Conservation (phyloP, 768 basidiomycete genomes). For the Lyophyllum semitale region DNA sequence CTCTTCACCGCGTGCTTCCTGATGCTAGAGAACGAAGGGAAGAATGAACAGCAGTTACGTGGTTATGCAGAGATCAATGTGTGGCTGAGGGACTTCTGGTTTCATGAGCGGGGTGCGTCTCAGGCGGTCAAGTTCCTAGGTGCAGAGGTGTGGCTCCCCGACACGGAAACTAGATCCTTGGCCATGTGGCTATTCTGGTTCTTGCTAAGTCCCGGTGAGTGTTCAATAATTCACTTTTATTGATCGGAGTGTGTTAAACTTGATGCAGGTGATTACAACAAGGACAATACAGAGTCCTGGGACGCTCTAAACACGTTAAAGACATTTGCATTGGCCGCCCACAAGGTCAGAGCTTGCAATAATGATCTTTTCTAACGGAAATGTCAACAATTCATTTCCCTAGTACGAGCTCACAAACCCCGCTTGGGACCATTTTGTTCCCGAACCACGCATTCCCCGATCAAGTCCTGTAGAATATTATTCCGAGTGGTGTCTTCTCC, state of each 20-base stretch:
- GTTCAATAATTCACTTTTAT: background rate
- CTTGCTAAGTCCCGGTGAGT: conserved; percentile 60
- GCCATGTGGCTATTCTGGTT: conserved; percentile 86
- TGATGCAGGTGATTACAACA: conserved; percentile 47
- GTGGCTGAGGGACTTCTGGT: conserved; percentile 73
- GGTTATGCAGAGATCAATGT: conserved; percentile 61
- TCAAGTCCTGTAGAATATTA: conserved; percentile 40
- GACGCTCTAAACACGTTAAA: conserved; percentile 55
- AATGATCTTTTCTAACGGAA: background rate
- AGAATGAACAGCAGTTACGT: conserved; percentile 70
- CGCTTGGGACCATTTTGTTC: conserved; percentile 58
- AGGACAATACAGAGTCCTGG: conserved; percentile 40
- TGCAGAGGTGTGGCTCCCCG: conserved; percentile 57
- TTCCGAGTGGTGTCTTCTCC: conserved; percentile 44
- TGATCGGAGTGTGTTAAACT: background rate
- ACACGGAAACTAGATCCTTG: conserved; percentile 52
- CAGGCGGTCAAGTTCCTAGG: conserved; percentile 40
- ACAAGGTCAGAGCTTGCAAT: conserved; percentile 36
- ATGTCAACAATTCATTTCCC: conserved; percentile 6
- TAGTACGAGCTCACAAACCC: conserved; percentile 65
- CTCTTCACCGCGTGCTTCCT: conserved; percentile 74
- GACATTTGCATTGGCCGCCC: conserved; percentile 67
- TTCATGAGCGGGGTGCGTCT: conserved; percentile 60
- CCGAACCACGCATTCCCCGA: conserved; percentile 30
- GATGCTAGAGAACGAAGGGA: conserved; percentile 81